Base-by-base conservation (phyloP, 2,329 filamentous ascomycete genomes). In the Elsinoe batatas region DNA sequence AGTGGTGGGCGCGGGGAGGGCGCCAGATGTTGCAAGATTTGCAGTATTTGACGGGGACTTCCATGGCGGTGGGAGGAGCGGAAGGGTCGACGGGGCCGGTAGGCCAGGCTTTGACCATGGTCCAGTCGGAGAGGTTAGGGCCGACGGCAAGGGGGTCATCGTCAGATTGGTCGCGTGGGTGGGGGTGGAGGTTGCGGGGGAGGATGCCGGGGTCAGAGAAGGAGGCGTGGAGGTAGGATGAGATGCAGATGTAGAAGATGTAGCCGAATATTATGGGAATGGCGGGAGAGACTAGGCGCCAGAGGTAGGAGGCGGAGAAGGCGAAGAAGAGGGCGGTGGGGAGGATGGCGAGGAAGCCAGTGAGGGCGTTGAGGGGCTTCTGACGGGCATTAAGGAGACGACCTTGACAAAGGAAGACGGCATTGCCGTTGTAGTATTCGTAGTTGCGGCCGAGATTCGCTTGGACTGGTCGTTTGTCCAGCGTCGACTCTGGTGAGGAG, bases 1-100 rank as follows among this genome's bases (percentile, higher is more conserved):
- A 98, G 72, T 98, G 93, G 67, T 98, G 94, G 57, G 89, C 90
- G 57, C 93, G 87, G 26, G 91, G 91, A 35, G 93, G 93, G 1
- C 93, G 87, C 93, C 93, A 98, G 62, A 98, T 91, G 65, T 90
- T 90, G 76, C 93, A 98, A 15, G 91, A 95, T 68, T 91, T 91
- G 79, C 93, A 98, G 73, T 95, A 96, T 73, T 98, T 97, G 59
- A 91, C 91, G 0, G 93, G 93, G 1, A 98, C 91, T 68, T 98
- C 93, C 88, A 98, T 96, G 5, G 91, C 91, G 7, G 90, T 74
- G 8, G 81, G 62, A 6, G 58, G 56, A 26, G 54, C 57, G 11
- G 50, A 44, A 11, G 56, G 42, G 12, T 55, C 49, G 7, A 49
- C 57, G 12, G 82, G 58, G 84, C 85, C 36, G 85, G 81, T 8